Percentiles rank a stretch among this genome's conserved stretches.
Conservation (phyloP, 2,329 filamentous ascomycete species). For the Ceratocystis diversiconidia region DNA sequence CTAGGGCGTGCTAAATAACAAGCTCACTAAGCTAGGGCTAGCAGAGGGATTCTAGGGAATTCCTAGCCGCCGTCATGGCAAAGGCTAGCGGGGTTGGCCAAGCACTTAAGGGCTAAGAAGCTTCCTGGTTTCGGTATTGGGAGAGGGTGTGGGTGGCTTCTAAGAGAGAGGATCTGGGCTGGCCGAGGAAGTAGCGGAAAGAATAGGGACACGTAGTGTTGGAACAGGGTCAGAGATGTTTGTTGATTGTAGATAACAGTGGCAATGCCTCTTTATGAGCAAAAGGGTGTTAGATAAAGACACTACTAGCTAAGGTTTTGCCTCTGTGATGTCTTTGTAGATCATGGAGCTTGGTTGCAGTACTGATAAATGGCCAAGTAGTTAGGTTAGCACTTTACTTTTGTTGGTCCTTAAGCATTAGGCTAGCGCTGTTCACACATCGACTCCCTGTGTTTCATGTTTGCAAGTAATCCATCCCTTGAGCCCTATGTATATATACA, state of each 20-base stretch:
- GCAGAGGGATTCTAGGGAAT: neutral
- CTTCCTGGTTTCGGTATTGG: neutral
- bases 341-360: neutral
- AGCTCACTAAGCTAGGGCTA: neutral
- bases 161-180: neutral
- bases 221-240: neutral
- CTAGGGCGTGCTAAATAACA: neutral
- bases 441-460: neutral
- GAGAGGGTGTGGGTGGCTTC: neutral
- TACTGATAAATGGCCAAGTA: neutral
- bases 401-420: neutral
- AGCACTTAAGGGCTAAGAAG: neutral
- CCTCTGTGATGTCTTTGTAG: neutral
- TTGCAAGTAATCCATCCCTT: neutral
- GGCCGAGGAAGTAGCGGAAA: neutral
- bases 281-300: neutral
- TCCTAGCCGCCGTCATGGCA: neutral
- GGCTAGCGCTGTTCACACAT: neutral
- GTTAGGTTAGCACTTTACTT: neutral
- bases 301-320: neutral
- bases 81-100: neutral
- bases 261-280: neutral
- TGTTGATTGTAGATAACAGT: neutral
- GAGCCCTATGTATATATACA: constrained; percentile 2
- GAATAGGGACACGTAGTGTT: neutral